These are phyloP conservation scores for Fulvia fulva DNA, from an alignment of 2,329 filamentous ascomycete species.

Conservation along the genomic window DNA sequence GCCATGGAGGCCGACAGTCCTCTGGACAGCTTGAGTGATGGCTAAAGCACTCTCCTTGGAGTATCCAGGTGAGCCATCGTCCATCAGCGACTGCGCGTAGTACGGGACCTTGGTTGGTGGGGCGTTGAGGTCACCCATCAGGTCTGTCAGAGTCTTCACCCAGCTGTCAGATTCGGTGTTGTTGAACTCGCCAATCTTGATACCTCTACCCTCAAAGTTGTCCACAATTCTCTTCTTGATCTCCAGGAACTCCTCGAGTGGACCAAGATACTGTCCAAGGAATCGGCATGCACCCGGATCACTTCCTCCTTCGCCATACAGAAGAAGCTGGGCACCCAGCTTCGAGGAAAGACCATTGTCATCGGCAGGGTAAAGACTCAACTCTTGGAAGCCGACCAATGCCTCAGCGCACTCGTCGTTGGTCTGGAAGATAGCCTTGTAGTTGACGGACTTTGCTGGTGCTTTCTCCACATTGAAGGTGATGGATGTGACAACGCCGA, in stretches of 20 bases:
- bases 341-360: not conserved
- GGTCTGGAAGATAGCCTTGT: slow-evolving; percentile 10
- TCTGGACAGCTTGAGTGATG: slow-evolving; percentile 13
- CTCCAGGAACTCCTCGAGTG: slow-evolving; percentile 2
- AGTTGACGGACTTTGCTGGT: slow-evolving; percentile 13
- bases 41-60: not conserved
- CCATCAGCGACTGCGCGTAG: slow-evolving; percentile 16
- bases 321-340: slow-evolving; percentile 11
- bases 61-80: slow-evolving; percentile 14
- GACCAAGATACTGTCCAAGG: slow-evolving; percentile 14
- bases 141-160: slow-evolving; percentile 13
- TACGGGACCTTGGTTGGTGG: slow-evolving; percentile 15
- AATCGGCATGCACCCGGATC: slow-evolving; percentile 13
- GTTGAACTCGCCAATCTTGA: slow-evolving; percentile 6
- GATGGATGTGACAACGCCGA: slow-evolving; percentile 13
- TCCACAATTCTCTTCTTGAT: slow-evolving; percentile 7
- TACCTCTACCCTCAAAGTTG: slow-evolving; percentile 2
- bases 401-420: slow-evolving; percentile 13
- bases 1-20: slow-evolving; percentile 2
- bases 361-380: slow-evolving; percentile 6
- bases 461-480: slow-evolving; percentile 8
- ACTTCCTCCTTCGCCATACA: slow-evolving; percentile 12
- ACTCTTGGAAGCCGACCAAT: slow-evolving; percentile 11
- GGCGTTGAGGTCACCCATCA: slow-evolving; percentile 15
- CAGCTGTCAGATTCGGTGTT: slow-evolving; percentile 12